Percentiles rank a stretch among this genome's conserved stretches.
phyloP scores from a whole-genome alignment of 345 rosid genomes.

The Draba incana region DNA sequence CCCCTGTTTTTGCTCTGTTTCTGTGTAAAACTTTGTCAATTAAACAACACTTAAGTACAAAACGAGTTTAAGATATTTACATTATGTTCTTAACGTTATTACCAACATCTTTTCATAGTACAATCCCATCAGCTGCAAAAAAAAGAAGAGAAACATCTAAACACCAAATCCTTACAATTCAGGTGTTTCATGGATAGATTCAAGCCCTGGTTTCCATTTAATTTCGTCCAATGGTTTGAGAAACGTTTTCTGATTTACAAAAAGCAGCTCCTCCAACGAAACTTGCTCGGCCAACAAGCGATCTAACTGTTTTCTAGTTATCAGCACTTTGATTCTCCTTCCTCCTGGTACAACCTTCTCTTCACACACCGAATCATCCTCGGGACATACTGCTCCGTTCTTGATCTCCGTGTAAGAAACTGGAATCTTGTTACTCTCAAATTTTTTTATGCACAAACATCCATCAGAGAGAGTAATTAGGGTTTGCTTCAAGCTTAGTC shows the following conservation, averaged over 20 bases:
- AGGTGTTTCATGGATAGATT: conserved; percentile 52
- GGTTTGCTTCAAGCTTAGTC: conserved; percentile 27
- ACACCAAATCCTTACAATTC: conserved; percentile 29
- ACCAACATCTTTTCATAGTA: conserved; percentile 12
- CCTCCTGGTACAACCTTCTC: conserved; percentile 8
- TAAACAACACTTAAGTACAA: conserved; percentile 1
- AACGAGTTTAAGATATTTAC: conserved; percentile 13
- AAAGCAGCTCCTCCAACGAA: conserved; percentile 28
- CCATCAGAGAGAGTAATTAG: conserved; percentile 24
- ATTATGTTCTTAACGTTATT: not conserved
- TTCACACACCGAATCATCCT: conserved; percentile 8
- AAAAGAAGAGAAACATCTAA: not conserved
- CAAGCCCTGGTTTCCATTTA: conserved; percentile 55
- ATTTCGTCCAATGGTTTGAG: conserved; percentile 7
- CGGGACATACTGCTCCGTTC: not conserved
- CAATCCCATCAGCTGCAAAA: not conserved
- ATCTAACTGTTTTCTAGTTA: conserved; percentile 41
- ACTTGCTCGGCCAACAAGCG: conserved; percentile 34
- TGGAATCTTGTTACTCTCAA: conserved; percentile 11
- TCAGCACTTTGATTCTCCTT: conserved; percentile 39
- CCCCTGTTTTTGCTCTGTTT: conserved; percentile 31
- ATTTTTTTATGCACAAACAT: conserved; percentile 22
- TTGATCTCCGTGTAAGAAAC: conserved; percentile 10
- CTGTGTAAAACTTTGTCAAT: not conserved
- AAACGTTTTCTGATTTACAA: conserved; percentile 22